Base-by-base conservation (phyloP, 306 rosid species). In the Morella rubra region DNA sequence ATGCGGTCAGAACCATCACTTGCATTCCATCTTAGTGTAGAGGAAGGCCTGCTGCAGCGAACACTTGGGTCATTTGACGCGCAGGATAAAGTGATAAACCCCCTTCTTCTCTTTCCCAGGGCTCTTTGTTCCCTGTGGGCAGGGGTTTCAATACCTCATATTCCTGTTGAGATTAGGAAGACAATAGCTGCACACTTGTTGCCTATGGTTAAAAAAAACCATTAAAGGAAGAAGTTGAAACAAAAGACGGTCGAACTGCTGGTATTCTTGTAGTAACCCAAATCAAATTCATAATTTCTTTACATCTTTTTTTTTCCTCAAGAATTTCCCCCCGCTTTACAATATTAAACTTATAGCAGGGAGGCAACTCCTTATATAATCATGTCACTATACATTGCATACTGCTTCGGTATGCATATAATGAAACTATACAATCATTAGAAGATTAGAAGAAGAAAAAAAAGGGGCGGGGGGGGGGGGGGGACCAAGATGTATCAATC, bases 331-430 rank as follows among this genome's bases (percentile, higher is more conserved):
- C 40, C 64, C 27, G 8, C 20, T 20, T 7, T n/a, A 54, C 19
- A 54, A 24, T 20, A 8, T 19, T 9, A 14, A 46, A 46, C 40
- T 13, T n/a, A 8, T 4, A 20, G 15, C 58, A 45, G 52, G 58
- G 50, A 51, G 24, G 44, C 24, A 50, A 40, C n/a, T 52, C 42
- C 19, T 42, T 7, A 53, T 52, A 56, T 32, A 19, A 65, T 52
- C 24, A 13, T 66, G 53, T 72, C 27, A 49, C 76, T 68, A 44
- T 73, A 74, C 49, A 47, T 61, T 60, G 51, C 15, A 73, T 76
- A 77, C 83, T 32, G 54, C 46, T 69, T 50, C 55, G 59, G 49
- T 53, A 72, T 79, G 81, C 72, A 44, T 71, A 50, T 73, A 24
- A 24, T 0, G 27, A 24, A 0, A 24, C 27, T 24, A 24, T 24